Conservation (phyloP, 345 rosid species). For the Dimocarpus longan region DNA sequence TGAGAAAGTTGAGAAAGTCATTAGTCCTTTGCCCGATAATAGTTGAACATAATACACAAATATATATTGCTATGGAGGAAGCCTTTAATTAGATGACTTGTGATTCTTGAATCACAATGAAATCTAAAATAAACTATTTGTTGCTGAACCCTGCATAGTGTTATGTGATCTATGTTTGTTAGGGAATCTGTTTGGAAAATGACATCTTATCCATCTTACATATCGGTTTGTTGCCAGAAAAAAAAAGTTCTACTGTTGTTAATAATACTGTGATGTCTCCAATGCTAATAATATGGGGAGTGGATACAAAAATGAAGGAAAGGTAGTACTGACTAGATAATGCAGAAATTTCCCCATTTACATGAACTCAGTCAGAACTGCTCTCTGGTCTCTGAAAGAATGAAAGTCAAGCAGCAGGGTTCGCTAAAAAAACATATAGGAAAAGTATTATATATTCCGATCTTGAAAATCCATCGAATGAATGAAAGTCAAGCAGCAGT, state of each 20-base stretch:
- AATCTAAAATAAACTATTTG: background rate
- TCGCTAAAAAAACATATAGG: background rate
- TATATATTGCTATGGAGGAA: background rate
- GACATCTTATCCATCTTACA: background rate
- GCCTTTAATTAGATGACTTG: background rate
- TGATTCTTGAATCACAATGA: background rate
- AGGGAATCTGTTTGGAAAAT: background rate
- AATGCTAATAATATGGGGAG: background rate
- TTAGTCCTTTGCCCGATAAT: background rate
- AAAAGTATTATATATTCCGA: background rate
- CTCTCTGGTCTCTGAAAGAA: background rate
- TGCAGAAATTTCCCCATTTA: background rate
- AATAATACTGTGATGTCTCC: background rate
- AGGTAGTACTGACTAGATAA: background rate
- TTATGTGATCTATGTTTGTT: background rate
- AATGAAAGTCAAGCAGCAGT: background rate
- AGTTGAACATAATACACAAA: background rate
- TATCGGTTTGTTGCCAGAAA: background rate
- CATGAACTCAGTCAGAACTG: background rate
- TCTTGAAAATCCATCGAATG: too few species aligned
- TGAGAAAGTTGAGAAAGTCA: background rate
- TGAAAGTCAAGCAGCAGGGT: background rate
- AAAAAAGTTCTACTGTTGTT: background rate
- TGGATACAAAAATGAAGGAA: background rate
- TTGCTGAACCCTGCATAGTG: background rate